Base-by-base conservation (phyloP, 768 basidiomycete species). In the Daedalea quercina region DNA sequence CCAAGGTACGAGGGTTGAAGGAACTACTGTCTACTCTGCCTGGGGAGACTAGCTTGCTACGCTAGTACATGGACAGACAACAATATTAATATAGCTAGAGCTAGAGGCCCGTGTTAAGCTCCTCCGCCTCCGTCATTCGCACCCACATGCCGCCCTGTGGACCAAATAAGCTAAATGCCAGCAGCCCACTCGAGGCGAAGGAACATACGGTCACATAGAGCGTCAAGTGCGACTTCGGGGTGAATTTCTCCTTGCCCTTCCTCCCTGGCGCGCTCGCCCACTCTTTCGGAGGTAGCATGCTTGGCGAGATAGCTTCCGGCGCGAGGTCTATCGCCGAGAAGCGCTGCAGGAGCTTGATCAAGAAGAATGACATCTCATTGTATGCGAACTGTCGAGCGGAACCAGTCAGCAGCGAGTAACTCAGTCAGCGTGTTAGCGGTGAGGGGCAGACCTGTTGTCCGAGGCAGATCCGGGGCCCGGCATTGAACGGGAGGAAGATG, bases 401-500 rank as follows among this genome's bases (percentile, higher is more conserved):
- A 6, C 17, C 22, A 26, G 44, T 40, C 52, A 52, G 42, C 44
- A 24, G 19, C 24, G 23, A 12, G 19, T n/a, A n/a, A n/a, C n/a
- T 17, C 2, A 15, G 6, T 41, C 22, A 2, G 37, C 9, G 25
- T 35, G 12, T 9, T 6, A 31, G 19, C 20, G 22, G 3, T n/a
- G n/a, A 41, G 33, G 26, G 19, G 34, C 54, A 7, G 48, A 69
- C 66, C 65, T 76, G 74, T 56, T 77, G 75, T 0, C 77, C 84
- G 9, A 83, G 71, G 51, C 84, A 85, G 54, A 82, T 80, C 9
- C 84, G 71, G 4, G 83, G 84, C 1, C 81, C 84, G 0, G 81
- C 82, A 52, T 84, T 84, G 69, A 85, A 85, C 0, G 84, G 83
- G 4, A 80, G 66, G 65, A 85, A 86, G 55, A 87, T 85, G 70